Evolutionary conservation across 148 eudicot species (phyloP).

Genomic region (Hydrangea macrophylla): DNA sequence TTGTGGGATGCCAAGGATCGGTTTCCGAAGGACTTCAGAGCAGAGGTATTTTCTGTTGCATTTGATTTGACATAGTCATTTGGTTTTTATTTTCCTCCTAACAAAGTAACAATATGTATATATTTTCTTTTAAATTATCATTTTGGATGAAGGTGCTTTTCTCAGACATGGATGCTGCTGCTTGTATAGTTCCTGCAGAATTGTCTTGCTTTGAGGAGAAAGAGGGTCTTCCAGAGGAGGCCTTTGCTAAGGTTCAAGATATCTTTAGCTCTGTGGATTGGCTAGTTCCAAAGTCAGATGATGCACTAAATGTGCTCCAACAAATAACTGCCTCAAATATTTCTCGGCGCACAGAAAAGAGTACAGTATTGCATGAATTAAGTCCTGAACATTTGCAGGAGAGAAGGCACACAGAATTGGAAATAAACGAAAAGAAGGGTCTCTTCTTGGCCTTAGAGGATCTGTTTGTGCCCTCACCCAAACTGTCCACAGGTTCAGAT

Average conservation of each 20-base stretch:
- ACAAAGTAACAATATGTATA: no score
- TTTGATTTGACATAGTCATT: background rate
- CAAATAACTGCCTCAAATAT: constrained; percentile 37
- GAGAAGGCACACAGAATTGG: constrained; percentile 17
- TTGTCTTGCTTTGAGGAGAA: constrained; percentile 75
- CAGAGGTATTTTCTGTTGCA: constrained; percentile 48
- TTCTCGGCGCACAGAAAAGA: constrained; percentile 20
- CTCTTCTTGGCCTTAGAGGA: constrained; percentile 3
- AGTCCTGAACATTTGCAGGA: constrained; percentile 24
- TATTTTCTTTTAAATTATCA: background rate
- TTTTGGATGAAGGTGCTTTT: constrained; percentile 74
- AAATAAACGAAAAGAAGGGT: constrained; percentile 13
- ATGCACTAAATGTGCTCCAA: constrained; percentile 55
- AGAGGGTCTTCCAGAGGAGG: constrained; percentile 93
- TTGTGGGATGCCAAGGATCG: constrained; percentile 70
- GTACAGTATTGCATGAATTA: constrained; percentile 16
- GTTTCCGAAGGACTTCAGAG: constrained; percentile 80
- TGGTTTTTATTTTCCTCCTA: constrained; percentile 4
- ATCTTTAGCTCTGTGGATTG: constrained; percentile 83
- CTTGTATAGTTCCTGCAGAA: constrained; percentile 50
- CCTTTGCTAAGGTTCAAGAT: constrained; percentile 89
- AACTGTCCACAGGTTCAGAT: constrained; percentile 21
- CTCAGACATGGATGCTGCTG: constrained; percentile 78
- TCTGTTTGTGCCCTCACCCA: no score
- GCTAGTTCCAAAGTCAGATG: constrained; percentile 64